phyloP scores from a whole-genome alignment of 179 eudicot species.

The Amaranthus tricolor region DNA sequence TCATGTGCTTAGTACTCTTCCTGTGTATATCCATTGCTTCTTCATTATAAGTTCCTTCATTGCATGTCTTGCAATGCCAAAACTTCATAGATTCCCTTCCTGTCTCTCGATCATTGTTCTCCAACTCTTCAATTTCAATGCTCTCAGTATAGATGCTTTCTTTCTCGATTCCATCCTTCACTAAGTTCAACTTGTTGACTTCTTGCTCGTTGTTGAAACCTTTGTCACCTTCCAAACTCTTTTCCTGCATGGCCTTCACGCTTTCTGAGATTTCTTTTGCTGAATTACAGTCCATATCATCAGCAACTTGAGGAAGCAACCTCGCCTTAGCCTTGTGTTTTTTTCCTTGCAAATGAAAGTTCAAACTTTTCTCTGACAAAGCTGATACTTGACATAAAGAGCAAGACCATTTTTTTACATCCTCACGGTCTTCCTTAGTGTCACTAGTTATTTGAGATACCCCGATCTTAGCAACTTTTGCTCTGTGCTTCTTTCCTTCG shows the following conservation, averaged over 20 bases:
- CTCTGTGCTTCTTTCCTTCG: constrained; percentile 41
- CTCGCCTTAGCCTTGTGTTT: constrained; percentile 33
- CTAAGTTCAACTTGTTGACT: neutral
- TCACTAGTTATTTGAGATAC: neutral
- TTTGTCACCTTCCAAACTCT: constrained; percentile 4
- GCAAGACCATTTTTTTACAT: constrained; percentile 26
- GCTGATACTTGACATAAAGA: constrained; percentile 32
- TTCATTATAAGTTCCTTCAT: constrained; percentile 29
- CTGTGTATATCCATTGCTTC: constrained; percentile 33
- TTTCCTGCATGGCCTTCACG: neutral
- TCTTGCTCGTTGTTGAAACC: neutral
- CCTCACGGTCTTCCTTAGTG: neutral
- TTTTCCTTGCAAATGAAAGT: constrained; percentile 29
- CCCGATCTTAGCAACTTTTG: constrained; percentile 31
- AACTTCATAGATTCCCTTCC: constrained; percentile 21
- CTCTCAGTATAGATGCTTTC: neutral
- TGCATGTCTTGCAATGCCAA: constrained; percentile 35
- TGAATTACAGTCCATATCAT: neutral
- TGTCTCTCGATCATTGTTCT: neutral
- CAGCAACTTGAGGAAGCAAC: constrained; percentile 2
- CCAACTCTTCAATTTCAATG: constrained; percentile 4
- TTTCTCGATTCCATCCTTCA: neutral
- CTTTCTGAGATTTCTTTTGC: neutral
- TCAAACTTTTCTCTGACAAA: constrained; percentile 26
- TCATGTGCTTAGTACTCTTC: constrained; percentile 30